phyloP scores from a whole-genome alignment of 2,329 filamentous ascomycete species.

The Rutstroemia sydowiana region DNA sequence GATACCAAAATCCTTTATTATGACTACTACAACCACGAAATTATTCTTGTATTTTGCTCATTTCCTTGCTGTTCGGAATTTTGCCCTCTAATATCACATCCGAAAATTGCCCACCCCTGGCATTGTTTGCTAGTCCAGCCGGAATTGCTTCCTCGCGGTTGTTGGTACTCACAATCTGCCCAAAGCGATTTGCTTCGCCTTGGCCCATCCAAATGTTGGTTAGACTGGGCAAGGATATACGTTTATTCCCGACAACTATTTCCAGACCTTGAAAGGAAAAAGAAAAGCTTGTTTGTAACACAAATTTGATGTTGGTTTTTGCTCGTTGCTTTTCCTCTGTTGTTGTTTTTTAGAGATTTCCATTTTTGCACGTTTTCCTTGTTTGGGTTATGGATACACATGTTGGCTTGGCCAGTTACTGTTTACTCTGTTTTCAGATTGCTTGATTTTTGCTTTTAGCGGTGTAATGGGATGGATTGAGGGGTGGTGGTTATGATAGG shows the following conservation, averaged over 20 bases:
- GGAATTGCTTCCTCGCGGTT: no score
- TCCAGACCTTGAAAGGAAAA: not conserved
- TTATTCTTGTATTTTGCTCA: no score
- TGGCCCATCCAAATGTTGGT: no score
- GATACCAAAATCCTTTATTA: no score
- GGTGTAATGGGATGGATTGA: not conserved
- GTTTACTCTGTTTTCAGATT: not conserved
- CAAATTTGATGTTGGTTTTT: not conserved
- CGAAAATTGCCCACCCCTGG: no score
- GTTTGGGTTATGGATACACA: not conserved
- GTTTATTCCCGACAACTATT: not conserved
- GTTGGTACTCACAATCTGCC: no score
- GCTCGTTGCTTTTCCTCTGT: not conserved
- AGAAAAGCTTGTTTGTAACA: not conserved
- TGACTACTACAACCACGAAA: no score
- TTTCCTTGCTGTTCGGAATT: no score
- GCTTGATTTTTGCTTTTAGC: not conserved
- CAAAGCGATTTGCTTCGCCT: no score
- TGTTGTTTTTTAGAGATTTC: not conserved
- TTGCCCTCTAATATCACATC: no score
- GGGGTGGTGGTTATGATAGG: not conserved
- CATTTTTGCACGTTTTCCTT: not conserved
- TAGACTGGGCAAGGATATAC: not conserved
- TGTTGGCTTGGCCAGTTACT: not conserved
- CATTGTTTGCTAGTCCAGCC: no score